phyloP scores from a whole-genome alignment of 1,284 basidiomycete genomes.

The Anthracocystis panici-leucophaei region DNA sequence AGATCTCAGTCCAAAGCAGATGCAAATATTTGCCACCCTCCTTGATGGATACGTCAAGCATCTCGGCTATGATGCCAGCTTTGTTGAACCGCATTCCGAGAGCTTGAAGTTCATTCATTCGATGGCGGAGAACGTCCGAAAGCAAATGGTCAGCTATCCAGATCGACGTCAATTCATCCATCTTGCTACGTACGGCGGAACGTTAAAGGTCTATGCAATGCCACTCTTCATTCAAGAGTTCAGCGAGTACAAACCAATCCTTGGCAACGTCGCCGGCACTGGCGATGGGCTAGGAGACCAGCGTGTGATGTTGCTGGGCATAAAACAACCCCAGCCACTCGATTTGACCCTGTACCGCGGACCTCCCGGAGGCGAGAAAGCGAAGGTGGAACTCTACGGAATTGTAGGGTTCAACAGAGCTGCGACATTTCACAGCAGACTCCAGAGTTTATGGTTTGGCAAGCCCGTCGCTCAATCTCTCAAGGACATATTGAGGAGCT shows the following conservation, averaged over 20 bases:
- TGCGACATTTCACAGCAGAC: neutral
- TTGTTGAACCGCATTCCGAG: neutral
- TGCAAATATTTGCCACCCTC: neutral
- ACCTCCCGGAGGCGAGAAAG: neutral
- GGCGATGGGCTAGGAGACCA: neutral
- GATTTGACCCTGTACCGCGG: constrained; percentile 1
- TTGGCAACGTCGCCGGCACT: neutral
- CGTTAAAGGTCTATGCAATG: neutral
- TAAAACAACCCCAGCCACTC: neutral
- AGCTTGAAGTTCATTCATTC: neutral
- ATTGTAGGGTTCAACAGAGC: neutral
- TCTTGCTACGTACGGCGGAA: neutral
- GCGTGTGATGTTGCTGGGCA: neutral
- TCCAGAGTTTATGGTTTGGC: neutral
- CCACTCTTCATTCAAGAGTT: neutral
- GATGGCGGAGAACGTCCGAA: neutral
- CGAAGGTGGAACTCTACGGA: neutral
- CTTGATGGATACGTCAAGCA: neutral
- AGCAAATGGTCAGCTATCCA: neutral
- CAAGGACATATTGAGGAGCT: neutral
- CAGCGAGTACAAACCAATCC: neutral
- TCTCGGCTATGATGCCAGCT: constrained; percentile 2
- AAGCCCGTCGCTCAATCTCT: neutral
- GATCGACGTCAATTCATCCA: constrained; percentile 3
- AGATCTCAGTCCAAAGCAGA: neutral